Evolutionary conservation across 108 stramenopile species (phyloP), one percentile per base, ranked within the genome.

Genomic region (Skeletonema marinoi): DNA sequence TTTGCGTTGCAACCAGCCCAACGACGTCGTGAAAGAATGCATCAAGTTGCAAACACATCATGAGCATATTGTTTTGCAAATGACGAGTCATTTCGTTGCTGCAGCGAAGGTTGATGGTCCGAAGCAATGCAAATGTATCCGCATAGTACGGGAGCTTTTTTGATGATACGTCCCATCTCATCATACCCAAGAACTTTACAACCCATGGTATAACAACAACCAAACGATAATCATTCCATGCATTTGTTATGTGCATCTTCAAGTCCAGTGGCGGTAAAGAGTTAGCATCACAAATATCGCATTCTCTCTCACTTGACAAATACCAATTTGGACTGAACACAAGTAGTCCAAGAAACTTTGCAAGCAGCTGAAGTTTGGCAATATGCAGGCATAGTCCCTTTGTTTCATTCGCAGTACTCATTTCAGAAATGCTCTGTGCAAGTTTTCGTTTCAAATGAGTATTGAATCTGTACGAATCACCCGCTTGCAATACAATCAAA

Each of bases 271-370:
- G 80, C 21, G 64, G 75, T 50, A n/a, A 63, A 61, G 8, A 86
- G 67, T 41, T 70, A 42, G 32, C 66, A 44, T 33, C 10, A 88
- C 39, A 19, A 64, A 78, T 38, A 75, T 54, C 42, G 17, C 9
- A 36, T 14, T 33, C 56, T 56, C 46, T 51, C 21, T 68, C 65
- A 60, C n/a, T 51, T 4, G 30, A 29, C 17, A 70, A 13, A 65
- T 81, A 61, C 89, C 91, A 95, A 80, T 90, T 89, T 3, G 94
- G 92, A 58, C 87, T 87, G 68, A 95, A 95, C 8, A 91, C 69
- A 48, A 95, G 70, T 48, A 88, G 65, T 8, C 94, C 94, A 30
- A 92, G 79, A 81, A 93, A 95, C 39, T 89, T 90, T 6, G 87
- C 88, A 19, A 95, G 67, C 66, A 95, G 61, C 59, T 70, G 71